Evolutionary conservation across 495 filamentous ascomycete species (phyloP).

Genomic region (Cercophora samala): DNA sequence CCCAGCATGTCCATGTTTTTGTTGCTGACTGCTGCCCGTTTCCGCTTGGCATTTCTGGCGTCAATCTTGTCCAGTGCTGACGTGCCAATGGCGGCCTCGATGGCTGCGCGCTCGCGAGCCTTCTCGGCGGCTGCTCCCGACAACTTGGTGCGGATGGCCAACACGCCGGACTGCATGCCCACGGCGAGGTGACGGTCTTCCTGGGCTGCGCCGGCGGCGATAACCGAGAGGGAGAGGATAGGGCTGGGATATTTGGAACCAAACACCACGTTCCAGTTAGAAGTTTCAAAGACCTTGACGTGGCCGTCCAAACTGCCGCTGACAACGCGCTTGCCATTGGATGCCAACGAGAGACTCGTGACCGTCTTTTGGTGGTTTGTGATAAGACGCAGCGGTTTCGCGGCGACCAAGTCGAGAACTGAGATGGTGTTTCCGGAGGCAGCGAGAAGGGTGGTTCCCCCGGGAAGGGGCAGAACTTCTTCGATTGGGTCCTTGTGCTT

Average conservation of each 20-base stretch:
- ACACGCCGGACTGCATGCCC: constrained; percentile 85
- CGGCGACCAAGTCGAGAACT: constrained; percentile 92
- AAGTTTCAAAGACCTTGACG: constrained; percentile 92
- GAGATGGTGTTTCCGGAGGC: constrained; percentile 83
- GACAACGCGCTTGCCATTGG: constrained; percentile 72
- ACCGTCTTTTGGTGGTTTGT: constrained; percentile 98
- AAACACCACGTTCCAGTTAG: constrained; percentile 85
- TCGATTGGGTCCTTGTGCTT: constrained; percentile 88
- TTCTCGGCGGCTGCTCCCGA: constrained; percentile 77
- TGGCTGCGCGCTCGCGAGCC: constrained; percentile 73
- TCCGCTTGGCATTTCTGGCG: constrained; percentile 62
- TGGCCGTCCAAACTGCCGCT: constrained; percentile 90
- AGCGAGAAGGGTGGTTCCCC: constrained; percentile 80
- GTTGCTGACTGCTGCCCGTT: constrained; percentile 64
- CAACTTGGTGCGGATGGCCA: constrained; percentile 82
- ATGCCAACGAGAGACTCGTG: constrained; percentile 73
- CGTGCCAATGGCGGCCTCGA: constrained; percentile 81
- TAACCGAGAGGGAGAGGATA: constrained; percentile 74
- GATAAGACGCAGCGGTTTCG: constrained; percentile 77
- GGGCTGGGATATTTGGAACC: constrained; percentile 90
- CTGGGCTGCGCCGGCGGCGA: constrained; percentile 64
- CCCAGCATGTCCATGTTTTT: constrained; percentile 80
- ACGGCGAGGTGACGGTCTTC: constrained; percentile 88
- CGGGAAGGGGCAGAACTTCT: constrained; percentile 75
- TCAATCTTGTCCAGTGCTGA: constrained; percentile 61